These are phyloP conservation scores for Quillaja saponaria DNA, from an alignment of 306 rosid species.

Conservation along the genomic window DNA sequence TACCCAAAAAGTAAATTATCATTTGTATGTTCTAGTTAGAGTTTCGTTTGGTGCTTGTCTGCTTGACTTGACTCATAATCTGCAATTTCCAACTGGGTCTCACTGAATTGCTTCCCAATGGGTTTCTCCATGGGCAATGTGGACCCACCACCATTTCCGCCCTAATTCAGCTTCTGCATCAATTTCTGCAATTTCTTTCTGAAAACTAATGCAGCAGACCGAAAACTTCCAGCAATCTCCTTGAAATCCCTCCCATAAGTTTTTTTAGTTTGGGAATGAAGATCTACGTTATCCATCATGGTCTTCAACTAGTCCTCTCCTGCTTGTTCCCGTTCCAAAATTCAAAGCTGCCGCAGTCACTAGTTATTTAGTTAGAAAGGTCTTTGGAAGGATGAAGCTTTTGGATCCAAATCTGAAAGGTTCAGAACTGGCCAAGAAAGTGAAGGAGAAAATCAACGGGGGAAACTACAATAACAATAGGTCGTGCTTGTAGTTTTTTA, in stretches of 20 bases:
- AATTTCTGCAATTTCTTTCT: slow-evolving; percentile 34
- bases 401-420: no score
- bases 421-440: no score
- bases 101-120: slow-evolving; percentile 81
- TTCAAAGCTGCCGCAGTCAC: no score
- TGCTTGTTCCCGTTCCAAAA: slow-evolving; percentile 23
- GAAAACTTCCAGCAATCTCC: not conserved
- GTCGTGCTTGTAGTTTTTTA: no score
- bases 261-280: not conserved
- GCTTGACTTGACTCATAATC: slow-evolving; percentile 95
- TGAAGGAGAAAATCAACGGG: no score
- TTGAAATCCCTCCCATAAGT: not conserved
- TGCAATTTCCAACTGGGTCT: slow-evolving; percentile 97
- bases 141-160: slow-evolving; percentile 69
- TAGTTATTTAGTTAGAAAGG: no score
- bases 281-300: not conserved
- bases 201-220: not conserved
- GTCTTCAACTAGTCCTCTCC: slow-evolving; percentile 4
- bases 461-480: no score
- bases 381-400: no score
- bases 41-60: no score
- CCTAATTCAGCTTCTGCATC: slow-evolving; percentile 92
- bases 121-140: slow-evolving; percentile 93
- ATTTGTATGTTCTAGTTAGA: no score
- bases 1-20: no score